Evolutionary conservation across 345 rosid species (phyloP), one percentile per base, ranked within the genome.

Genomic region (Populus pruinosa): DNA sequence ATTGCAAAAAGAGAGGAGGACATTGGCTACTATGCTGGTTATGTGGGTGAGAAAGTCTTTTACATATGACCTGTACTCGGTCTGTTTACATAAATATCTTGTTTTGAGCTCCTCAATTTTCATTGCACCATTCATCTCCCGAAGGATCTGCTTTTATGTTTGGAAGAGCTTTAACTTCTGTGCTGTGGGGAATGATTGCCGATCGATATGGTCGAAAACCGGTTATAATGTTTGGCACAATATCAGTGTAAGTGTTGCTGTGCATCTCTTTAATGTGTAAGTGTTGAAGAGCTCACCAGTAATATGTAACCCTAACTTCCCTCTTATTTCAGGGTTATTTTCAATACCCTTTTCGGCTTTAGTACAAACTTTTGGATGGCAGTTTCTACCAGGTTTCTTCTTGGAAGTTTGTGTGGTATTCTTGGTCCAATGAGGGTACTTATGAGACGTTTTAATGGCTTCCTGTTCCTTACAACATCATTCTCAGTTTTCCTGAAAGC

Each of bases 161-260:
- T 61, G 97, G 97, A 82, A 89, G 97, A 86, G 92, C 92, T 62
- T 82, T 90, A 84, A 93, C 97, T 69, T 93, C 93, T 44, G 71
- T 93, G 49, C 47, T 84, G 62, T 90, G 96, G 97, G 97, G 97
- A 63, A 70, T 89, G 74, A 67, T 91, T 72, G 93, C 96, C n/a
- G 96, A 93, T 85, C 88, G 88, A 69, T 89, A 86, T 81, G 97
- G 96, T 62, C 91, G 97, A 70, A 92, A 87, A 82, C 96, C 96
- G 35, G 85, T 93, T 70, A 89, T 91, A 75, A 65, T 90, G 59
- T 70, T 89, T 25, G 96, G 87, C 23, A 79, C 85, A 39, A 59
- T 83, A 63, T 23, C 93, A 71, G 88, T 91, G 96, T 90, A 62
- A 85, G 93, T 85, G 82, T 9, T 49, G 14, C 59, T 72, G 18